These are phyloP conservation scores for Talinum fruticosum DNA, from an alignment of 148 eudicot genomes.

Conservation along the genomic window DNA sequence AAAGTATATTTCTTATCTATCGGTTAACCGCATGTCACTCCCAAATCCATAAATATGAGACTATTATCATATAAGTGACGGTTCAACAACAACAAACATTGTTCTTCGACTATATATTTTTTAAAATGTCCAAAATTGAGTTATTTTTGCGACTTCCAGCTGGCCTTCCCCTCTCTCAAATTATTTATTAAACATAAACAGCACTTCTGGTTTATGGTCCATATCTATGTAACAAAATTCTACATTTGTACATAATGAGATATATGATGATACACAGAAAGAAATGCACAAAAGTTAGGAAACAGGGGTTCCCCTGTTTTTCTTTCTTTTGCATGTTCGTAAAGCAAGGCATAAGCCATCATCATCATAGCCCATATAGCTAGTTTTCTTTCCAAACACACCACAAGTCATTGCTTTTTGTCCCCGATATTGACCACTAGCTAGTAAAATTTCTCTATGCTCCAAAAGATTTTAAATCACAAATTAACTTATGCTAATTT, in stretches of 20 bases:
- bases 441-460: background rate
- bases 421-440: constrained; percentile 13
- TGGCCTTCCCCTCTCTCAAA: no score
- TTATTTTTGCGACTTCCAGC: no score
- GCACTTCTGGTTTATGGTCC: no score
- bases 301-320: background rate
- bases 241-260: background rate
- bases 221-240: no score
- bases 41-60: no score
- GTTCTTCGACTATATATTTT: no score
- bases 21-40: no score
- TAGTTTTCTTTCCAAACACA: constrained; percentile 25
- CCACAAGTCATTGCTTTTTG: constrained; percentile 10
- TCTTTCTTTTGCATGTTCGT: constrained; percentile 3
- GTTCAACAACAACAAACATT: no score
- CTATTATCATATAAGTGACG: no score
- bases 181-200: no score
- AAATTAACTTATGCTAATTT: background rate
- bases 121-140: no score
- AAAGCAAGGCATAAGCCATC: constrained; percentile 12
- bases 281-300: background rate
- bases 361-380: constrained; percentile 16
- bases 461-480: constrained; percentile 9
- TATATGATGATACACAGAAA: background rate
- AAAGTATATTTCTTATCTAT: no score